Conservation (phyloP, 345 rosid genomes). For the Eucalyptus tenuipes region DNA sequence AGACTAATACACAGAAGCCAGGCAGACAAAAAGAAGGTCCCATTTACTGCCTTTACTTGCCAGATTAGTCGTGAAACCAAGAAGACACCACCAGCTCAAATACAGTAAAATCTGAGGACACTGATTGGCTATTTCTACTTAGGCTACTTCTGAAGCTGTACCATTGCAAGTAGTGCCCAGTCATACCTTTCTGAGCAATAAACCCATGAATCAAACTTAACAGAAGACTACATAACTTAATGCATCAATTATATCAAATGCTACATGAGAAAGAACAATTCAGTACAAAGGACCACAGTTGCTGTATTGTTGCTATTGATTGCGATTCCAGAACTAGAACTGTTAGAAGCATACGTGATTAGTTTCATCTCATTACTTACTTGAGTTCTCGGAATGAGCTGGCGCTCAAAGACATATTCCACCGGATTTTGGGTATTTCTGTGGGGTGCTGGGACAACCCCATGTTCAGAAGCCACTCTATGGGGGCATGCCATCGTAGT, state of each 20-base stretch:
- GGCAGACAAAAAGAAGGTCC: not conserved
- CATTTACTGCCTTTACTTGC: not conserved
- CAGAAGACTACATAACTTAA: not conserved
- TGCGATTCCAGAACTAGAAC: not conserved
- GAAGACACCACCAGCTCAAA: not conserved
- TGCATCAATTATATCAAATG: not conserved
- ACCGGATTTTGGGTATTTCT: slow-evolving; percentile 39
- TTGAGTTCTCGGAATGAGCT: slow-evolving; percentile 37
- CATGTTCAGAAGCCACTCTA: slow-evolving; percentile 52
- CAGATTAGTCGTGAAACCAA: not conserved
- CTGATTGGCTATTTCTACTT: not conserved
- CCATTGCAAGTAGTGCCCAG: not conserved
- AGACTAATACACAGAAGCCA: not conserved
- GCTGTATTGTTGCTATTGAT: not conserved
- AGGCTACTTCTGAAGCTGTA: not conserved
- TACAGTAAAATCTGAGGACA: not conserved
- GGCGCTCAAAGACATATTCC: slow-evolving; percentile 71
- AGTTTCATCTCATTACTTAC: slow-evolving; percentile 9
- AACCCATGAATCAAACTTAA: not conserved
- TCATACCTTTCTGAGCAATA: not conserved
- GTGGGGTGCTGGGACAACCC: slow-evolving; percentile 46
- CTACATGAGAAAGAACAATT: not conserved
- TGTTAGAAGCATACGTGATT: not conserved
- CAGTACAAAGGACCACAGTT: not conserved
- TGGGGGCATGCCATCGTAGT: slow-evolving; percentile 85